These are phyloP conservation scores for Gracilaria vermiculophylla DNA, from an alignment of 23 red algal species.

Conservation along the genomic window DNA sequence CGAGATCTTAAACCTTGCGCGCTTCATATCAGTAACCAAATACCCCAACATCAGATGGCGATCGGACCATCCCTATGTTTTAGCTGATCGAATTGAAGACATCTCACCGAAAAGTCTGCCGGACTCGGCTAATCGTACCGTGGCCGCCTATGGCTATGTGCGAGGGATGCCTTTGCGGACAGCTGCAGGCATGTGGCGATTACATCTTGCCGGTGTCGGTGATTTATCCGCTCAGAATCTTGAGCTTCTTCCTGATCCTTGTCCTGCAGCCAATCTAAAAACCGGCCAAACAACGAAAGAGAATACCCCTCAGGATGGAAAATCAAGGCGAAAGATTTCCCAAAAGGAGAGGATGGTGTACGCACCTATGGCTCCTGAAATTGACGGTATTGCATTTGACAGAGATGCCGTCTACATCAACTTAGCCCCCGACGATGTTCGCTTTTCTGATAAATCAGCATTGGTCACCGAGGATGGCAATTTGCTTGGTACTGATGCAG, in stretches of 20 bases:
- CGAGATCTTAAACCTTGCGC: slow-evolving; percentile 95
- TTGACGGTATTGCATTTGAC: slow-evolving; percentile 95
- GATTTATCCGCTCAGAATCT: slow-evolving; percentile 72
- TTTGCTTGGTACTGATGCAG: not conserved
- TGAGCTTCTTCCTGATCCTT: slow-evolving; percentile 83
- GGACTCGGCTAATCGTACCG: slow-evolving; percentile 45
- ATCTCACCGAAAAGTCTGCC: slow-evolving; percentile 43
- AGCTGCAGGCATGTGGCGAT: slow-evolving; percentile 36
- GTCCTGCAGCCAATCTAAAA: slow-evolving; percentile 53
- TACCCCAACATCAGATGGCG: slow-evolving; percentile 80
- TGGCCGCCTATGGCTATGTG: slow-evolving; percentile 91
- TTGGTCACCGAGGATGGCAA: slow-evolving; percentile 18
- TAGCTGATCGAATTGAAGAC: slow-evolving; percentile 96
- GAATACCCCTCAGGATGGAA: slow-evolving; percentile 7
- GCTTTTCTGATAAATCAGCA: slow-evolving; percentile 57
- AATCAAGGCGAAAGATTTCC: slow-evolving; percentile 56
- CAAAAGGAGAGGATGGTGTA: slow-evolving; percentile 84
- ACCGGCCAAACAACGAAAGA: not conserved
- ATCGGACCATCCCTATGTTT: slow-evolving; percentile 81
- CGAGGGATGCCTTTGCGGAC: slow-evolving; percentile 80
- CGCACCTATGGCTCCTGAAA: slow-evolving; percentile 91
- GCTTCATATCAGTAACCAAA: slow-evolving; percentile 95
- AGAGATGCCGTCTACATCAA: slow-evolving; percentile 93
- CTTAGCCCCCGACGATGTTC: slow-evolving; percentile 65
- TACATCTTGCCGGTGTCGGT: slow-evolving; percentile 89